phyloP scores from a whole-genome alignment of 306 rosid genomes.

The Cucurbita argyrosperma region DNA sequence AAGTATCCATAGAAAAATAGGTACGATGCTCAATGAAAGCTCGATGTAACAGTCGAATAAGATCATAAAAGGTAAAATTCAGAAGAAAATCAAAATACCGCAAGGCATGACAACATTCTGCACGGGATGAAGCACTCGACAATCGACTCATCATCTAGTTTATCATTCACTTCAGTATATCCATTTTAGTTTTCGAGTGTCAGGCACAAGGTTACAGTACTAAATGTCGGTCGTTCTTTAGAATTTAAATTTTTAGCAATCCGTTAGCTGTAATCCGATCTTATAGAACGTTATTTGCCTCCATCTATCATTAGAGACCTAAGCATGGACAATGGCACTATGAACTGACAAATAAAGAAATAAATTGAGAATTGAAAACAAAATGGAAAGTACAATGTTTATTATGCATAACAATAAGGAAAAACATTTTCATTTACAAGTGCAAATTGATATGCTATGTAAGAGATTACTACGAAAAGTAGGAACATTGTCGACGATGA shows the following conservation, averaged over 20 bases:
- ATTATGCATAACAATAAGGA: neutral
- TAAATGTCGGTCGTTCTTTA: neutral
- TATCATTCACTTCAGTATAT: neutral
- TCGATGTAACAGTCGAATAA: neutral
- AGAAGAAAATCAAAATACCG: neutral
- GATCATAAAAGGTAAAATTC: neutral
- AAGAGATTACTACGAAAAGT: neutral
- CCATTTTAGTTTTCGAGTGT: neutral
- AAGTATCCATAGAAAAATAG: conserved; percentile 19
- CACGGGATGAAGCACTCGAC: neutral
- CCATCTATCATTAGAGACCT: neutral
- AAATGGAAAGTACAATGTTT: neutral
- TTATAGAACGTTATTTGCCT: neutral
- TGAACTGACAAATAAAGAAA: neutral
- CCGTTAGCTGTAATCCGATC: neutral
- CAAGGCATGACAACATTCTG: neutral
- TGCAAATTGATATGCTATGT: neutral
- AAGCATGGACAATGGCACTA: neutral
- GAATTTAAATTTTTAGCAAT: neutral
- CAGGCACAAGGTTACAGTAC: neutral
- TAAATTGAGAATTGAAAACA: neutral
- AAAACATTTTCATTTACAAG: neutral
- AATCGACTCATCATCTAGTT: neutral
- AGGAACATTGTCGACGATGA: neutral
- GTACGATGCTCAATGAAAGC: conserved; percentile 2